A percentile compares a stretch with the other conserved stretches of the same genome.
phyloP scores from a whole-genome alignment of 345 rosid genomes.

The Linum usitatissimum region DNA sequence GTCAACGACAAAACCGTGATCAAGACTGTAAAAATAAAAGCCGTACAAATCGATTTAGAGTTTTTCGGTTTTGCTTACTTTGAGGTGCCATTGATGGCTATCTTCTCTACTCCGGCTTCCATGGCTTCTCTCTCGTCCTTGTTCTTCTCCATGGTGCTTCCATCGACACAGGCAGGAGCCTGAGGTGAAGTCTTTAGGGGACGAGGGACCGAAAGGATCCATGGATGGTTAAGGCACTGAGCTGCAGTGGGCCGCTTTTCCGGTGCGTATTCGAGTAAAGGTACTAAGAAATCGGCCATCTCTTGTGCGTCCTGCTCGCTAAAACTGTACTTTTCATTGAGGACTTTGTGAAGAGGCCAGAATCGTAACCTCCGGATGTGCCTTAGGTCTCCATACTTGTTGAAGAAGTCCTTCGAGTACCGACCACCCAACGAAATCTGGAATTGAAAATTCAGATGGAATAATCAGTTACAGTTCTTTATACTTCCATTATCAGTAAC shows the following conservation, averaged over 20 bases:
- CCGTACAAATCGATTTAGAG: no score
- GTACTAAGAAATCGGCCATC: conserved; percentile 64
- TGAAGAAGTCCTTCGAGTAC: conserved; percentile 72
- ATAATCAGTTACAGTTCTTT: conserved; percentile 6
- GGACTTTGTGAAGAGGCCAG: conserved; percentile 74
- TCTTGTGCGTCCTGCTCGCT: conserved; percentile 65
- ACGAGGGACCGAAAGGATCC: conserved; percentile 55
- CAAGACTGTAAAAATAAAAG: no score
- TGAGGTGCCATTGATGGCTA: conserved; percentile 40
- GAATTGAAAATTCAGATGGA: conserved; percentile 3
- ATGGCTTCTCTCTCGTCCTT: conserved; percentile 58
- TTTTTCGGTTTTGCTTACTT: conserved; percentile 8
- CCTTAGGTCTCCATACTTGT: conserved; percentile 67
- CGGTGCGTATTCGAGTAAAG: conserved; percentile 65
- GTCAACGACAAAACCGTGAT: no score
- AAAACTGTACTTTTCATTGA: conserved; percentile 66
- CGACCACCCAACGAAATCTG: conserved; percentile 84
- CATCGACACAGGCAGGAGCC: conserved; percentile 7
- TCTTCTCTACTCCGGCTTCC: conserved; percentile 50
- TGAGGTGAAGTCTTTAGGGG: conserved; percentile 31
- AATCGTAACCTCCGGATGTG: conserved; percentile 66
- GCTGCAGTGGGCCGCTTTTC: conserved; percentile 86
- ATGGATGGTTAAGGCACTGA: conserved; percentile 68
- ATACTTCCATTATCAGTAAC: background rate
- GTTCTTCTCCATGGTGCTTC: conserved; percentile 23